Conservation (phyloP, 495 filamentous ascomycete species). For the Aspergillus nanangensis region DNA sequence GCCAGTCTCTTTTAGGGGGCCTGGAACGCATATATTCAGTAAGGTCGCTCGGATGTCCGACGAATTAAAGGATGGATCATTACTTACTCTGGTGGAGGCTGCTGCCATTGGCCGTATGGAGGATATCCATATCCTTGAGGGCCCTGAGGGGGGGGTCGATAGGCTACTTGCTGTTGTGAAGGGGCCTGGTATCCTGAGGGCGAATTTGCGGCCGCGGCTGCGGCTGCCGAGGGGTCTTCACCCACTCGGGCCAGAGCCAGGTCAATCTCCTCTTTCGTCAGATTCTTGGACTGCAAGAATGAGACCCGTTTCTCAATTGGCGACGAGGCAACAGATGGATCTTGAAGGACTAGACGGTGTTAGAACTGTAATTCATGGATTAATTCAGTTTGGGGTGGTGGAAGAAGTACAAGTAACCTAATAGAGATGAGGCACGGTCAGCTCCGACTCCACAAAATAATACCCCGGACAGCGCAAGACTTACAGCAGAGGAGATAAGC, state of each 20-base stretch:
- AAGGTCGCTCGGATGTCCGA: neutral
- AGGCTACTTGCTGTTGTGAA: constrained; percentile 45
- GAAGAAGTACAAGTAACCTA: constrained; percentile 37
- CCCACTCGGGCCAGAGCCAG: constrained; percentile 71
- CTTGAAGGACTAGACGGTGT: constrained; percentile 96
- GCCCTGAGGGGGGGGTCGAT: constrained; percentile 49
- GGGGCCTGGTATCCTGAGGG: constrained; percentile 42
- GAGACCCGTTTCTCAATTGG: constrained; percentile 89
- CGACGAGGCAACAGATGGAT: constrained; percentile 83
- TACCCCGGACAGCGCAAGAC: constrained; percentile 20
- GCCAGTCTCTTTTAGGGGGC: constrained; percentile 82
- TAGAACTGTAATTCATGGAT: too few relatives aligned
- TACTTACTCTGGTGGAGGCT: constrained; percentile 58
- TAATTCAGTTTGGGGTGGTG: constrained; percentile 5
- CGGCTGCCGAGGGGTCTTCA: constrained; percentile 41
- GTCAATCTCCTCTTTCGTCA: constrained; percentile 93
- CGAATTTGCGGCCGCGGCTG: constrained; percentile 31
- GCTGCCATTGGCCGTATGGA: constrained; percentile 68
- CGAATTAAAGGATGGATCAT: neutral
- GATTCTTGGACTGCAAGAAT: constrained; percentile 94
- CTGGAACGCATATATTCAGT: constrained; percentile 9
- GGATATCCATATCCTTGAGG: constrained; percentile 63
- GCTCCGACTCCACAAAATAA: constrained; percentile 12
- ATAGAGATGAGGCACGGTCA: constrained; percentile 14
- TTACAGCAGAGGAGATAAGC: constrained; percentile 74